Evolutionary conservation across 2,329 filamentous ascomycete genomes (phyloP).

Genomic region (Pleoardoris graminearum): DNA sequence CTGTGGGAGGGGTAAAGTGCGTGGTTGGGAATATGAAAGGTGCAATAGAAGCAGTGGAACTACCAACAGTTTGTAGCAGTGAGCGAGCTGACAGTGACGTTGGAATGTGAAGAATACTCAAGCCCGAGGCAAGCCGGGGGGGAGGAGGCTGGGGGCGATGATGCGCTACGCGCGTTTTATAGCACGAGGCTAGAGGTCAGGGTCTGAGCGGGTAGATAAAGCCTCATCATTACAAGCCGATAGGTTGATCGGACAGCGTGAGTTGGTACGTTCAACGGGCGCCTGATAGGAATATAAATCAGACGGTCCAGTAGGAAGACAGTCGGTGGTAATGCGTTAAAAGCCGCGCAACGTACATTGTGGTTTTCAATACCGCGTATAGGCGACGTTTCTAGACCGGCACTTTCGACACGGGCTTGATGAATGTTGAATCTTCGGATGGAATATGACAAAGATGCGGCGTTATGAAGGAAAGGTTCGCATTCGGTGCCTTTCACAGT

Average conservation of each 20-base stretch:
- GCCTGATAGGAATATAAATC: not conserved
- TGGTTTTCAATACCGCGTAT: not conserved
- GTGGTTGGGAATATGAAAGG: not conserved
- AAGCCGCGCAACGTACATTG: constrained; percentile 4
- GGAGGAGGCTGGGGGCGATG: not conserved
- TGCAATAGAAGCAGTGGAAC: too few relatives aligned
- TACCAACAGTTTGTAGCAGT: too few relatives aligned
- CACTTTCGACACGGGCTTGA: not conserved
- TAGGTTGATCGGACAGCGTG: not conserved
- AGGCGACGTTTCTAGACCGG: not conserved
- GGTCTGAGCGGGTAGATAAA: constrained; percentile 8
- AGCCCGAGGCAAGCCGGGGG: constrained; percentile 1
- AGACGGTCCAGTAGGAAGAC: not conserved
- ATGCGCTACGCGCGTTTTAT: constrained; percentile 3
- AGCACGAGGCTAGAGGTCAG: constrained; percentile 5
- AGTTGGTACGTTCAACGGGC: not conserved
- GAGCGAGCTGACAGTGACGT: not conserved
- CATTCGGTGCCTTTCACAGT: not conserved
- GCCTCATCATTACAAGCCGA: not conserved
- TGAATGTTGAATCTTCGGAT: not conserved
- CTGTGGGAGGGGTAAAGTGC: not conserved
- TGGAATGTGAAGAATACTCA: constrained; percentile 1
- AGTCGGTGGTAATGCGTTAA: constrained; percentile 1
- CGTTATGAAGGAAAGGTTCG: not conserved
- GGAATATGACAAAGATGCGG: not conserved